Conservation (phyloP, 257 asterid species). For the Solanum raphanifolium region DNA sequence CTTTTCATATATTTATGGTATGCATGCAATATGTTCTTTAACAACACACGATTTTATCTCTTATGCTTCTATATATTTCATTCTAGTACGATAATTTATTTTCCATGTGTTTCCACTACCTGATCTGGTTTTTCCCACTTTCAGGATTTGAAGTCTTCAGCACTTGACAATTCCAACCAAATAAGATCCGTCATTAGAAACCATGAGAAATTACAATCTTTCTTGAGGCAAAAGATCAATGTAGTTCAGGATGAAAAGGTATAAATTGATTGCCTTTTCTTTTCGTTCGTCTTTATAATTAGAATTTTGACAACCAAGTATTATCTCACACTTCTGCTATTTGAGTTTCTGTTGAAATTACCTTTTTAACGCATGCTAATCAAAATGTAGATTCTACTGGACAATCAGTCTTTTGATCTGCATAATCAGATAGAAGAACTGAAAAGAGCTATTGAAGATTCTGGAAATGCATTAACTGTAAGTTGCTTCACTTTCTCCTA, state of each 20-base stretch:
- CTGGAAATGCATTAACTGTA: constrained; percentile 35
- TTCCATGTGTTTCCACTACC: neutral
- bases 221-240: constrained; percentile 36
- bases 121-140: constrained; percentile 6
- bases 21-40: neutral
- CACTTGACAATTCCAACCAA: constrained; percentile 38
- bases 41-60: neutral
- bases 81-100: neutral
- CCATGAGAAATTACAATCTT: constrained; percentile 43
- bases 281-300: neutral
- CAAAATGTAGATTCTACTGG: constrained; percentile 44
- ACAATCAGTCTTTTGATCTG: constrained; percentile 46
- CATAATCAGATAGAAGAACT: constrained; percentile 44
- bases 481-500: constrained; percentile 16
- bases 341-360: constrained; percentile 10
- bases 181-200: constrained; percentile 28
- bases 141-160: constrained; percentile 58
- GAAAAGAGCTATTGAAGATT: constrained; percentile 34
- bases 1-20: neutral
- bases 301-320: neutral
- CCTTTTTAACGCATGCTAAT: constrained; percentile 4
- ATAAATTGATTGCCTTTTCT: neutral
- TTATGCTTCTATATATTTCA: neutral
- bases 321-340: neutral
- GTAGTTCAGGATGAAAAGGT: constrained; percentile 79